A percentile compares a stretch with the other conserved stretches of the same genome.
Conservation (phyloP, 2,329 filamentous ascomycete species). For the Tolypocladium cylindrosporum region DNA sequence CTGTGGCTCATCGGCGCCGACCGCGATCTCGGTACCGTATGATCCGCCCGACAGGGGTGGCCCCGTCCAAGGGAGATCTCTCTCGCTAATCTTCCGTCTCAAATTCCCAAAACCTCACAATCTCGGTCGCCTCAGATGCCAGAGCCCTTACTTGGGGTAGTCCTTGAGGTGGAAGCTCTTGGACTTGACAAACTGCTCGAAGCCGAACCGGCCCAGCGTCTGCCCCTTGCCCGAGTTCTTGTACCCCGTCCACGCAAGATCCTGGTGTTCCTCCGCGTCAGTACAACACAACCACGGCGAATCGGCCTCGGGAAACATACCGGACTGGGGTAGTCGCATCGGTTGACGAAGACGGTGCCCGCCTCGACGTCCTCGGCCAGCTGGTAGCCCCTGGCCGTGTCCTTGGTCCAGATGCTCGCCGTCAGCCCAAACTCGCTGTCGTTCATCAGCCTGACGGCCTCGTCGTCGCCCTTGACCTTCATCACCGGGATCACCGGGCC, state of each 20-base stretch:
- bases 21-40: not conserved
- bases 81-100: conserved; percentile 2
- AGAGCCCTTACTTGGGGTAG: conserved; percentile 45
- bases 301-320: conserved; percentile 43
- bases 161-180: conserved; percentile 95
- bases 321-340: conserved; percentile 84
- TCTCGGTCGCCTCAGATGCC: not conserved
- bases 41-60: not conserved
- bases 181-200: conserved; percentile 90
- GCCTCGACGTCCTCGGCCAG: conserved; percentile 77
- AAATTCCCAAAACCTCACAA: not conserved
- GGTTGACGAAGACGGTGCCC: conserved; percentile 92
- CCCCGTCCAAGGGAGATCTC: not conserved
- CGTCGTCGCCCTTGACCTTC: conserved; percentile 71
- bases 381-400: conserved; percentile 63
- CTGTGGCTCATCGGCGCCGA: not conserved
- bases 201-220: conserved; percentile 81
- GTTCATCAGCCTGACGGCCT: conserved; percentile 83
- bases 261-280: conserved; percentile 34
- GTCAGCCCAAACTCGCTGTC: conserved; percentile 91
- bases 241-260: conserved; percentile 95
- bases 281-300: not conserved
- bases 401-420: conserved; percentile 96
- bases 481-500: conserved; percentile 86
- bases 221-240: conserved; percentile 93